Evolutionary conservation across 1,284 basidiomycete species (phyloP).

Genomic region (Hypsizygus ulmarius): DNA sequence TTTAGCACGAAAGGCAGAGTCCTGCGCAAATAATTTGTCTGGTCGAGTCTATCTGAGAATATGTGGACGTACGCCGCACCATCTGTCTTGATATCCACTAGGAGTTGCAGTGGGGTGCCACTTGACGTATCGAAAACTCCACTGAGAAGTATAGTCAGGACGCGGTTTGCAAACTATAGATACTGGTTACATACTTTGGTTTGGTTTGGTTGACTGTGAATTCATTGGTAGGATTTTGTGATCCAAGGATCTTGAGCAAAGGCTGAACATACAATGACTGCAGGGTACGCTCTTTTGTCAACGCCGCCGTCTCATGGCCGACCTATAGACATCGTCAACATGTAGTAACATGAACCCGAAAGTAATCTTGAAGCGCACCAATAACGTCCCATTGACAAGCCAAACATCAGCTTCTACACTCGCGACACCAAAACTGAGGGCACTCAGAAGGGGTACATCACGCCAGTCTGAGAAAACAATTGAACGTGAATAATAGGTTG

Average conservation of each 20-base stretch:
- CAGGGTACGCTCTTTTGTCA: constrained; percentile 32
- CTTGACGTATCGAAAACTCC: constrained; percentile 50
- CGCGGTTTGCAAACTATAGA: not conserved
- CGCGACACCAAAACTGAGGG: constrained; percentile 47
- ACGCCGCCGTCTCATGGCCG: constrained; percentile 43
- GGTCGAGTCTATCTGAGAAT: not conserved
- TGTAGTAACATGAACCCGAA: not conserved
- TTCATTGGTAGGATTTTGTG: constrained; percentile 41
- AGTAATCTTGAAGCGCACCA: constrained; percentile 27
- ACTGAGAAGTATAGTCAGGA: constrained; percentile 14
- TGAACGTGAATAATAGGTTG: not conserved
- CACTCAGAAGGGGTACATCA: constrained; percentile 49
- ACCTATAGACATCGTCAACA: constrained; percentile 31
- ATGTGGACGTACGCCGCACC: constrained; percentile 39
- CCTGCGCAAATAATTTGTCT: constrained; percentile 24
- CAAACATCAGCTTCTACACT: constrained; percentile 58
- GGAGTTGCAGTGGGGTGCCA: constrained; percentile 41
- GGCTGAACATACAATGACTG: constrained; percentile 50
- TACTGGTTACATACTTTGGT: constrained; percentile 36
- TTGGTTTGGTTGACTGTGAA: constrained; percentile 41
- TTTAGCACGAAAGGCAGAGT: constrained; percentile 44
- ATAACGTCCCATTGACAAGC: constrained; percentile 45
- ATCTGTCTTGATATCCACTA: constrained; percentile 54
- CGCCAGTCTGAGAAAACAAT: constrained; percentile 42
- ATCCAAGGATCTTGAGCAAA: constrained; percentile 39